Base-by-base conservation (phyloP, 257 asterid species). In the Primulina tabacum region DNA sequence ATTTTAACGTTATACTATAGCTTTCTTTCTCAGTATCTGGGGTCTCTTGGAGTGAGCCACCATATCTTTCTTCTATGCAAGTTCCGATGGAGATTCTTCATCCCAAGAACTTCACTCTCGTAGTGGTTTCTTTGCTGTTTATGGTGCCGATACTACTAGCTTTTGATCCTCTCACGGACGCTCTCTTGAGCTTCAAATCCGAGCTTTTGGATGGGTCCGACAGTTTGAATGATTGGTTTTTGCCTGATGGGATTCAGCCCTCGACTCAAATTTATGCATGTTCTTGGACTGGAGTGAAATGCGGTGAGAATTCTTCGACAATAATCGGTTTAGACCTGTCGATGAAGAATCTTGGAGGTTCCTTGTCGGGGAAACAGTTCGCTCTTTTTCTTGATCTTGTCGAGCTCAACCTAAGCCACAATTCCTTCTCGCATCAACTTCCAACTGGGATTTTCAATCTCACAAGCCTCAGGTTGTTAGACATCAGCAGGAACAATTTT, bases 401-500 rank as follows among this genome's bases (percentile, higher is more conserved):
- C 63, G 78, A 82, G 66, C 87, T 94, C 35, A 94, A 94, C 71
- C 82, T 94, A 62, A 91, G 99, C 70, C 73, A 85, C 29, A 94
- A 94, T 62, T 89, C 90, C 1, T 84, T 94, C 84, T 91, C 95
- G 0, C 78, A 62, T 28, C 71, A 82, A 4, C 92, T 94, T 8
- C 97, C 97, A 2, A 38, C 71, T 57, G 87, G 77, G 11, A 79
- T 94, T 43, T 94, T 89, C 83, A 81, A 77, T 70, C 86, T 91
- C 60, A 83, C 82, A 17, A 74, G 78, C 68, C 78, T 94, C 50
- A 82, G 57, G 50, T 74, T 82, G 17, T 64, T 94, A 24, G 99
- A 94, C 65, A 83, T 94, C 73, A 89, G 97, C 66, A 80, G 97
- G 73, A 94, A 94, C 88, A 94, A 94, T 60, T 94, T 94, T 20